phyloP scores from a whole-genome alignment of 495 filamentous ascomycete species.

The Terfezia boudieri region DNA sequence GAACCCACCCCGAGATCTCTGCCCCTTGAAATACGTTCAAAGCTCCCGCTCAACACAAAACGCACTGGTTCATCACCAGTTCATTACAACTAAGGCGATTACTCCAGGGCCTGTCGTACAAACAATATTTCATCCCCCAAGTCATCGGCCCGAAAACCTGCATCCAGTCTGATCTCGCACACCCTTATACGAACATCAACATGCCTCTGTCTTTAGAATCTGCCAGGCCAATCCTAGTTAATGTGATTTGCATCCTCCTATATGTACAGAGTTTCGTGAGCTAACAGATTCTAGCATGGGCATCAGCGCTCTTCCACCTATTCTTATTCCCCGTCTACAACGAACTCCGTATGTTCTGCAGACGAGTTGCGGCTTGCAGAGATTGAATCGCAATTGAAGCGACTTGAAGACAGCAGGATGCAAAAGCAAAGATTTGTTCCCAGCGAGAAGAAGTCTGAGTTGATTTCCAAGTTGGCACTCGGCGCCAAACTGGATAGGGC shows the following conservation, averaged over 20 bases:
- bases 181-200: too few relatives aligned
- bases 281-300: background rate
- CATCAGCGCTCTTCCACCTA: background rate
- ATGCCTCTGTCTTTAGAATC: background rate
- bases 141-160: too few relatives aligned
- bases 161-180: too few relatives aligned
- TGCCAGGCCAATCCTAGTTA: background rate
- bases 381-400: conserved; percentile 61
- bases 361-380: conserved; percentile 12
- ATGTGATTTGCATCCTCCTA: background rate
- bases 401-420: conserved; percentile 78
- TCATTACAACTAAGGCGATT: too few relatives aligned
- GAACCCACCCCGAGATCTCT: too few relatives aligned
- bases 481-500: conserved; percentile 89
- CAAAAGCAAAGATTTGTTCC: conserved; percentile 66
- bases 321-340: background rate
- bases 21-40: too few relatives aligned
- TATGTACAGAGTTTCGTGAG: background rate
- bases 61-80: too few relatives aligned
- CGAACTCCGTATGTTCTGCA: background rate
- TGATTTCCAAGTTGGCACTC: conserved; percentile 71
- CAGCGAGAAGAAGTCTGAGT: conserved; percentile 58
- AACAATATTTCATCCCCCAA: too few relatives aligned
- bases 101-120: too few relatives aligned
- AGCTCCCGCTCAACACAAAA: too few relatives aligned